Evolutionary conservation across 768 basidiomycete species (phyloP), one percentile per base, ranked within the genome.

Genomic region (Dentipellis fragilis): DNA sequence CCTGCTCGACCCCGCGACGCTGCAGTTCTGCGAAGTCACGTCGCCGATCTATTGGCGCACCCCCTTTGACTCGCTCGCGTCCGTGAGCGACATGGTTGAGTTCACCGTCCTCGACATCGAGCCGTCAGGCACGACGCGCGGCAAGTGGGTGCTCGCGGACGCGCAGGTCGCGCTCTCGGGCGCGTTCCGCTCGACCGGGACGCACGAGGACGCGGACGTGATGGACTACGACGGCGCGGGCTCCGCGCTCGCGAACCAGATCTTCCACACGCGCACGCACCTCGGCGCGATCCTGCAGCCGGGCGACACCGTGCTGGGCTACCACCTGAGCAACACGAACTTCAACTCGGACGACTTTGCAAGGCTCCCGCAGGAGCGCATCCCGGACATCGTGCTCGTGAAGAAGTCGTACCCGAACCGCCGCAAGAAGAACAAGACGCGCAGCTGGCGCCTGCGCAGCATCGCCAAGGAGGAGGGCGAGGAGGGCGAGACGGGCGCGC

Each of bases 101-200:
- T 98, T 98, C 72, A 89, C 93, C 23, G 83, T 99, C 0, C 79
- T 98, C 57, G 96, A 98, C 69, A 77, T 98, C 63, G 96, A 97
- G 68, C 86, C 89, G 0, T 86, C 93, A 14, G 75, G 80, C 65
- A 81, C 66, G 71, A 72, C 75, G 40, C 76, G 78, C 50, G 91
- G 90, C 16, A 93, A 91, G 65, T 85, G 80, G 70, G 81, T 96
- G 40, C 78, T 93, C 19, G 87, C 87, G 5, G 87, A 89, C 60
- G 93, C 89, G 0, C 94, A 98, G 68, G 91, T 99, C 35, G 90
- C 92, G 1, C 76, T 93, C 10, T 79, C 85, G 0, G 85, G 86
- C 17, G 88, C 88, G 0, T 91, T 91, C 72, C 77, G 79, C 10
- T 88, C 87, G 12, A 69, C 72, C 11, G 64, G 65, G 12, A 63